Base-by-base conservation (phyloP, 441 rosid genomes). In the Gossypium davidsonii region DNA sequence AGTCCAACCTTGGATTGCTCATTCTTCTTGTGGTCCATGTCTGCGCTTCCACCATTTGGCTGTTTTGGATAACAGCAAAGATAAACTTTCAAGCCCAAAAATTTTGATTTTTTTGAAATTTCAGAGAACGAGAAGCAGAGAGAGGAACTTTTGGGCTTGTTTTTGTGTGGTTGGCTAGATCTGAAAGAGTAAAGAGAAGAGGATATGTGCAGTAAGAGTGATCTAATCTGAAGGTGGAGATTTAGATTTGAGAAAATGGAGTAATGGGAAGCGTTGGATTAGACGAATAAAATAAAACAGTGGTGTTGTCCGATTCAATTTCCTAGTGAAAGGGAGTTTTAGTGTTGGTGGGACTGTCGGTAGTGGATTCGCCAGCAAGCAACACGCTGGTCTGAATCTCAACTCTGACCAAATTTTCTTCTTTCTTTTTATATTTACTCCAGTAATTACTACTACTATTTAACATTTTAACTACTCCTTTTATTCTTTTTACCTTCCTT, bases 11-110 rank as follows among this genome's bases (percentile, higher is more conserved):
- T 20, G 97, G 97, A 58, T 94, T 94, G 94, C 97, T 92, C 97
- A 94, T 90, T 71, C 97, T 83, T 83, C 97, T 82, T 17, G 98
- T 94, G 8, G 95, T 83, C 98, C 97, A 94, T 91, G 97, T 83
- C 80, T 94, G 98, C 15, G 96, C 92, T 83, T 94, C 98, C 78
- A 94, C 96, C 97, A 92, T 91, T 70, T 73, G 68, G 10, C 57
- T 66, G 12, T 51, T 51, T 18, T 3, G 26, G 39, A 46, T 57
- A 2, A 37, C 9, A 11, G 65, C 46, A 21, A 59, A 57, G 67
- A 37, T 71, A 5, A 51, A 51, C 72, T 67, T 67, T 56, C 4
- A 34, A 67, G 58, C 26, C 31, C 60, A 52, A 67, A 51, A 31
- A 4, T 66, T 6, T 46, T 46, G 7, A 21, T 20, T 46, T 14